Conservation (phyloP, 192 early-diverging fungal species). For the Backusella parvicylindrica region DNA sequence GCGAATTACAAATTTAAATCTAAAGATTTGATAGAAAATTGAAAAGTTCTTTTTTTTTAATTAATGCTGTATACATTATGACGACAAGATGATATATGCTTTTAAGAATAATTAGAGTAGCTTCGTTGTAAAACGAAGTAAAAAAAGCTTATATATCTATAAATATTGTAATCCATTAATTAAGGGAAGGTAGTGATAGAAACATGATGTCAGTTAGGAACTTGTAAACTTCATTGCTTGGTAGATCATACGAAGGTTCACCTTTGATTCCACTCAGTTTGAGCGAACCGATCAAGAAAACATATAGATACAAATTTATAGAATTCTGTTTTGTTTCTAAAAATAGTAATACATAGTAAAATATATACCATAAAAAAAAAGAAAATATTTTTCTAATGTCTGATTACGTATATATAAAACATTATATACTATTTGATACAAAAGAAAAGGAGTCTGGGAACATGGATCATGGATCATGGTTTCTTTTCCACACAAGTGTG, state of each 20-base stretch:
- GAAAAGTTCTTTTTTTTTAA: background rate
- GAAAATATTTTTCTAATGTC: no score
- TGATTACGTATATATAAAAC: no score
- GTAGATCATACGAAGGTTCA: background rate
- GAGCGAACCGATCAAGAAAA: background rate
- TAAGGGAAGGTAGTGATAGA: no score
- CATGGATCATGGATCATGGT: background rate
- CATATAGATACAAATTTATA: background rate
- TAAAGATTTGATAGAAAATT: background rate
- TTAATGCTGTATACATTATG: background rate
- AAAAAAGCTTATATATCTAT: background rate
- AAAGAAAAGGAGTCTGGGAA: background rate
- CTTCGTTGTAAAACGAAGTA: no score
- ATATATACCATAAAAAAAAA: no score
- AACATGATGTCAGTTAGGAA: background rate
- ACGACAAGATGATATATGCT: background rate
- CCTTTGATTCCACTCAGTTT: background rate
- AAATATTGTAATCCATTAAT: no score
- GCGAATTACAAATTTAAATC: background rate
- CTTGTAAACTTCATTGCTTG: background rate
- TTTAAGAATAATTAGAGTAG: no score
- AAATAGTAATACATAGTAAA: background rate
- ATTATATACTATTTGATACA: background rate
- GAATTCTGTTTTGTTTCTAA: background rate
- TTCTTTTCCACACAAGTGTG: background rate